Percentiles rank a stretch among this genome's conserved stretches.
phyloP scores from a whole-genome alignment of 2,329 filamentous ascomycete species.

The Aspergillus sp. region DNA sequence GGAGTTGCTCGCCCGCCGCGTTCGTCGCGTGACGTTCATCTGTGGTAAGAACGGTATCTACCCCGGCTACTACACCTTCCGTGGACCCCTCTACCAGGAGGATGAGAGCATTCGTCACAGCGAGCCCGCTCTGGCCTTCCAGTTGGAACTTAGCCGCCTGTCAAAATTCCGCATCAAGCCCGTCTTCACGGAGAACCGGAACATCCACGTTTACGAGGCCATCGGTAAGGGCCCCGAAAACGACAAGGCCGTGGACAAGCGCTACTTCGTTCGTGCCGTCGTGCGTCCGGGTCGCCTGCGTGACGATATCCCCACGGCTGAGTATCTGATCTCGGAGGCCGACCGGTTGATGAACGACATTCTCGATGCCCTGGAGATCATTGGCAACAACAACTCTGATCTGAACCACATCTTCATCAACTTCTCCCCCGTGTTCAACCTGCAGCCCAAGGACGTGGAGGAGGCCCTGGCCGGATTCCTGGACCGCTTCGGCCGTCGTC shows the following conservation, averaged over 20 bases:
- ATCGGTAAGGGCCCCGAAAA: conserved; percentile 91
- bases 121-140: conserved; percentile 95
- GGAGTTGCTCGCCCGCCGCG: conserved; percentile 75
- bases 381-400: conserved; percentile 98
- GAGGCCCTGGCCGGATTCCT: conserved; percentile 92
- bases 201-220: conserved; percentile 98
- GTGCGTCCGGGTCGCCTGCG: conserved; percentile 91
- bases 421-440: conserved; percentile 94
- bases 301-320: conserved; percentile 96
- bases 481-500: conserved; percentile 90
- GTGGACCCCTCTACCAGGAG: conserved; percentile 83
- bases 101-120: conserved; percentile 96
- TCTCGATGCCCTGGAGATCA: conserved; percentile 94
- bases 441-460: conserved; percentile 86
- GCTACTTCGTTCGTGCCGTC: conserved; percentile 96
- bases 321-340: conserved; percentile 96
- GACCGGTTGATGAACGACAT: conserved; percentile 97
- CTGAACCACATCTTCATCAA: conserved; percentile 99
- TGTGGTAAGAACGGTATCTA: conserved; percentile 94
- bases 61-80: conserved; percentile 97
- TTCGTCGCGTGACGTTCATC: conserved; percentile 93
- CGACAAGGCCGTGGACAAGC: conserved; percentile 70
- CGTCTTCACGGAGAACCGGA: conserved; percentile 98
- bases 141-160: conserved; percentile 90
- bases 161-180: conserved; percentile 98